A percentile compares a stretch with the other conserved stretches of the same genome.
These are phyloP conservation scores for Tuber microsphaerosporum DNA, from an alignment of 495 filamentous ascomycete genomes.

Conservation along the genomic window DNA sequence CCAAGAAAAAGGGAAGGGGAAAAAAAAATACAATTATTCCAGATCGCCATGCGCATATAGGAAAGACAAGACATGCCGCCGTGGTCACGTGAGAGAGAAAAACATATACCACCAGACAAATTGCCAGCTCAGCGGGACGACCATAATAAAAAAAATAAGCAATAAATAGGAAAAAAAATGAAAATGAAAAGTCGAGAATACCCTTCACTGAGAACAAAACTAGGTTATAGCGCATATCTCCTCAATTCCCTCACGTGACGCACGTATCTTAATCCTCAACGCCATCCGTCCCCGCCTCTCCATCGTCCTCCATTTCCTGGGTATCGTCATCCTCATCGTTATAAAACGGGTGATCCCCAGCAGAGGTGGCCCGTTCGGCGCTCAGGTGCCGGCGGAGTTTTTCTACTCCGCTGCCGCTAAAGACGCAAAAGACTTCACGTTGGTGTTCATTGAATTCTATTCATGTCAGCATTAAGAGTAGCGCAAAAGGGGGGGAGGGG, in stretches of 20 bases:
- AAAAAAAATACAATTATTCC: slow-evolving; percentile 6
- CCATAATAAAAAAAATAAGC: neutral
- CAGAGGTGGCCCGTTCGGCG: slow-evolving; percentile 36
- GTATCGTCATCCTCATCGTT: slow-evolving; percentile 32
- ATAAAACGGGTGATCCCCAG: slow-evolving; percentile 17
- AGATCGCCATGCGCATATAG: neutral
- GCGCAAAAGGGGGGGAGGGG: neutral
- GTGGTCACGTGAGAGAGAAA: neutral
- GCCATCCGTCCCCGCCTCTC: slow-evolving; percentile 28
- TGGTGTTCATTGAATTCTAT: slow-evolving; percentile 95
- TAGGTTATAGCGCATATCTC: neutral
- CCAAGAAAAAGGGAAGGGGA: neutral
- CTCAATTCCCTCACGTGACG: neutral
- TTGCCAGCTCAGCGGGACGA: neutral
- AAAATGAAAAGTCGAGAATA: neutral
- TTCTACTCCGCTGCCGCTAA: slow-evolving; percentile 78
- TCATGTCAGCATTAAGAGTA: slow-evolving; percentile 36
- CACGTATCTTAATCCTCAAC: slow-evolving; percentile 10
- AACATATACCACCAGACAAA: neutral
- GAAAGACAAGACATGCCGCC: neutral
- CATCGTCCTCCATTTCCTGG: slow-evolving; percentile 34
- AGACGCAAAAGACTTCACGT: slow-evolving; percentile 88
- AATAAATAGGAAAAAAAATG: neutral
- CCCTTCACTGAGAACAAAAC: neutral
- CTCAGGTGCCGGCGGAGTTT: slow-evolving; percentile 74